These are phyloP conservation scores for Aeschynomene evenia DNA, from an alignment of 306 rosid species.

Conservation along the genomic window DNA sequence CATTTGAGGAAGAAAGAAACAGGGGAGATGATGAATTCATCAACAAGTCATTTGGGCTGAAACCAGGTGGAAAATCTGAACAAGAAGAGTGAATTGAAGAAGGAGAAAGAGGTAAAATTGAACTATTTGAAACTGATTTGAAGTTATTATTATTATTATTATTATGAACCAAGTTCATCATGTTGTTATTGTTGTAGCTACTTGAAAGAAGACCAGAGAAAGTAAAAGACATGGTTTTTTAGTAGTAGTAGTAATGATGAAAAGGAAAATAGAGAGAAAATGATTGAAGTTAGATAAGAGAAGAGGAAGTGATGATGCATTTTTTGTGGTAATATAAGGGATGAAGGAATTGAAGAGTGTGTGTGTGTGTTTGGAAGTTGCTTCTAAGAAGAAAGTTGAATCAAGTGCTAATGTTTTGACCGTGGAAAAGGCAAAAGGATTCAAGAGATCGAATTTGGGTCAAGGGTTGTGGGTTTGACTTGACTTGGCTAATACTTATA, in stretches of 20 bases:
- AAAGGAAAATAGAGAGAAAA: background rate
- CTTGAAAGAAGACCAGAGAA: constrained; percentile 45
- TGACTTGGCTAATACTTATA: constrained; percentile 31
- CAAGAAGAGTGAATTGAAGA: constrained; percentile 39
- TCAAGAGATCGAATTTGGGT: constrained; percentile 31
- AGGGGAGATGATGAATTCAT: constrained; percentile 47
- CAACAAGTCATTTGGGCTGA: constrained; percentile 20
- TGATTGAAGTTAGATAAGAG: background rate
- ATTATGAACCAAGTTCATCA: too few species aligned
- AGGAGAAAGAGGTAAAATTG: constrained; percentile 8
- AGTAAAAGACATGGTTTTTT: constrained; percentile 25
- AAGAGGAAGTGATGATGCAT: background rate
- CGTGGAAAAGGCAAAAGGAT: constrained; percentile 46
- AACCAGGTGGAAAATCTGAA: constrained; percentile 39
- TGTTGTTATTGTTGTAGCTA: constrained; percentile 12
- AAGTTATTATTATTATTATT: too few species aligned
- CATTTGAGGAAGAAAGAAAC: constrained; percentile 49
- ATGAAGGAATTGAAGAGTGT: background rate
- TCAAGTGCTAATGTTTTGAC: constrained; percentile 57
- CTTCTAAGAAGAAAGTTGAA: constrained; percentile 47
- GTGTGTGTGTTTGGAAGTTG: constrained; percentile 13
- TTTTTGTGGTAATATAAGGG: background rate
- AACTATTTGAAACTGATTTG: constrained; percentile 43
- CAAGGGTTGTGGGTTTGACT: constrained; percentile 82
- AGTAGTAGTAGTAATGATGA: background rate